A percentile compares a stretch with the other conserved stretches of the same genome.
These are phyloP conservation scores for Clonostachys sp. DNA, from an alignment of 2,329 filamentous ascomycete genomes.

Conservation along the genomic window DNA sequence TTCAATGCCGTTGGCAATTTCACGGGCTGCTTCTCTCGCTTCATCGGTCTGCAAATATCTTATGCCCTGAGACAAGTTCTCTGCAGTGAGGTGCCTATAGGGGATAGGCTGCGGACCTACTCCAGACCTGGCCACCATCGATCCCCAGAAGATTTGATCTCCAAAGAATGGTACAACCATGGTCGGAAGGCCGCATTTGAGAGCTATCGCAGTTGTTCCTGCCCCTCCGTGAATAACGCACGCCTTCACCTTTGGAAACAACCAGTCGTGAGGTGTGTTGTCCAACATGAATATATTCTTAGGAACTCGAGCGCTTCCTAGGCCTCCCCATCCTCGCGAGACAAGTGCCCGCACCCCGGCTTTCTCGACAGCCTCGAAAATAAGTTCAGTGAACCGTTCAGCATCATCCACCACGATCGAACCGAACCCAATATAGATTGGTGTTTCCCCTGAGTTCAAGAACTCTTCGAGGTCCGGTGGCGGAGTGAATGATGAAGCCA, in stretches of 20 bases:
- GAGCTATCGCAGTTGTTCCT: conserved; percentile 69
- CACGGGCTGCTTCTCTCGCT: conserved; percentile 49
- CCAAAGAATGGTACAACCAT: conserved; percentile 79
- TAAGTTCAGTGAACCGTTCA: conserved; percentile 62
- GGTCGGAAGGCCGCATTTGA: conserved; percentile 67
- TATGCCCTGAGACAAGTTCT: conserved; percentile 67
- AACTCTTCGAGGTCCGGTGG: conserved; percentile 51
- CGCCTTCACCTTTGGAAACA: conserved; percentile 62
- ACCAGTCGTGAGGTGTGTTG: conserved; percentile 73
- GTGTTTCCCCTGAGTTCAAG: conserved; percentile 48
- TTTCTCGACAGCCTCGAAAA: conserved; percentile 62
- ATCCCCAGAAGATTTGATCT: conserved; percentile 75
- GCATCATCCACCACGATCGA: conserved; percentile 73
- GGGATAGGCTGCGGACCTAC: conserved; percentile 65
- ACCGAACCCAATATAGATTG: conserved; percentile 73
- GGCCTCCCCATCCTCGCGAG: conserved; percentile 71
- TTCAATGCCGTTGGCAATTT: conserved; percentile 58
- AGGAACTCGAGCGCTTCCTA: conserved; percentile 53
- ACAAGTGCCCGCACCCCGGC: conserved; percentile 68
- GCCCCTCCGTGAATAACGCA: conserved; percentile 76
- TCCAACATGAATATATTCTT: conserved; percentile 68
- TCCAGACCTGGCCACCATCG: conserved; percentile 58
- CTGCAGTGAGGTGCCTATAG: conserved; percentile 60
- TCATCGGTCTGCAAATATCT: conserved; percentile 60
- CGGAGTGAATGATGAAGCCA: conserved; percentile 57